phyloP scores from a whole-genome alignment of 2,329 filamentous ascomycete genomes.

The Byssoonygena ceratinophila region DNA sequence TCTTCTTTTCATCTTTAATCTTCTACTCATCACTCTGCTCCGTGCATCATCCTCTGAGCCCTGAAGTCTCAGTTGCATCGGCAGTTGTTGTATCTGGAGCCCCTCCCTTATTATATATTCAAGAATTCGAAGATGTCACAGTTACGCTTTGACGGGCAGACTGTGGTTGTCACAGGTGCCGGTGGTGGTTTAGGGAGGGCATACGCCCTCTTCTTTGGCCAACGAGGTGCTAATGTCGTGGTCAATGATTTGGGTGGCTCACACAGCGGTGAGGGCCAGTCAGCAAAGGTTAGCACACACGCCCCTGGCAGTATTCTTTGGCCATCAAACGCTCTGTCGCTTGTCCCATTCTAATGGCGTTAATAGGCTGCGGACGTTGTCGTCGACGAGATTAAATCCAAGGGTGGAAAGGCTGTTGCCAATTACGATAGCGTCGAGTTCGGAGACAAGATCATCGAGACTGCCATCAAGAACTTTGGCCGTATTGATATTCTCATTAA shows the following conservation, averaged over 20 bases:
- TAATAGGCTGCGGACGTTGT: conserved; percentile 49
- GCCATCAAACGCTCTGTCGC: conserved; percentile 44
- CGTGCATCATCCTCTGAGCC: neutral
- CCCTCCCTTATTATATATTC: conserved; percentile 12
- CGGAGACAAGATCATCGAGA: conserved; percentile 83
- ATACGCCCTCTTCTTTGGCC: conserved; percentile 82
- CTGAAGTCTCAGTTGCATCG: neutral
- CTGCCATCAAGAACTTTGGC: conserved; percentile 41
- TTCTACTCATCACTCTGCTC: neutral
- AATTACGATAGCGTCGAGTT: conserved; percentile 83
- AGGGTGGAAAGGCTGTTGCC: conserved; percentile 88
- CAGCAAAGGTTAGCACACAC: conserved; percentile 57
- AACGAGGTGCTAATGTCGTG: conserved; percentile 83
- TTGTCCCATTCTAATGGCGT: conserved; percentile 49
- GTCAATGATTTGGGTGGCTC: conserved; percentile 93
- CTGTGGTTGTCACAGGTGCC: conserved; percentile 77
- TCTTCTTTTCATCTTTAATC: neutral
- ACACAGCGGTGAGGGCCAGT: conserved; percentile 84
- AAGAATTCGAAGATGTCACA: conserved; percentile 46
- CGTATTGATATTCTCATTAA: conserved; percentile 93
- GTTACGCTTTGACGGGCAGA: conserved; percentile 77
- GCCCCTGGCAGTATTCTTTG: too few relatives aligned
- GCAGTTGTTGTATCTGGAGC: conserved; percentile 10
- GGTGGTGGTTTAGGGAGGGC: conserved; percentile 72
- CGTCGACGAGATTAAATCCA: conserved; percentile 51